These are phyloP conservation scores for Trichoderma atrobrunneum DNA, from an alignment of 2,329 filamentous ascomycete genomes.

Conservation along the genomic window DNA sequence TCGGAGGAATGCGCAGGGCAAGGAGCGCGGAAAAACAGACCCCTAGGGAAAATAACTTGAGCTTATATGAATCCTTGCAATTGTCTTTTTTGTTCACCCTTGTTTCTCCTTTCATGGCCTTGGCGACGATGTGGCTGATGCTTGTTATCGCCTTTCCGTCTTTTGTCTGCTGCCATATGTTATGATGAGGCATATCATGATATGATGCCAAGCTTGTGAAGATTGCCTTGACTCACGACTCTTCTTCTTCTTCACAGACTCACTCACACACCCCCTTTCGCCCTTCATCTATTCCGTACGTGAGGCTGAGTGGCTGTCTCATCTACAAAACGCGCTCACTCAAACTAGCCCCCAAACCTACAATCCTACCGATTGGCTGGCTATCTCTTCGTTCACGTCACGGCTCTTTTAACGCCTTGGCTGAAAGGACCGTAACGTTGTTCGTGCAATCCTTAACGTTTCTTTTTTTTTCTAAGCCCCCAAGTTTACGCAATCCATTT, in stretches of 20 bases:
- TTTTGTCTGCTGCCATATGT: neutral
- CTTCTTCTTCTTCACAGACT: neutral
- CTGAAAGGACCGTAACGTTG: neutral
- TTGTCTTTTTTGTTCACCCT: neutral
- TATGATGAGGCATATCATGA: neutral
- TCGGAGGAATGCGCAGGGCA: neutral
- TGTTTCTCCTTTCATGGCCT: neutral
- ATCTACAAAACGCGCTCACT: neutral
- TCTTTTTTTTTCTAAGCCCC: neutral
- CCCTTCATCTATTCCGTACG: neutral
- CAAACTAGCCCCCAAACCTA: neutral
- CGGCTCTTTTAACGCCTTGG: neutral
- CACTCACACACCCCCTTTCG: neutral
- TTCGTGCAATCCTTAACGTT: neutral
- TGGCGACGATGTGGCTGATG: neutral
- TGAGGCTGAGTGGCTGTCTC: conserved; percentile 1
- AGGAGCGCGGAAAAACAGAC: conserved; percentile 1
- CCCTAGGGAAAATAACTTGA: conserved; percentile 12
- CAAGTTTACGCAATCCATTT: neutral
- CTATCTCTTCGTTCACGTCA: neutral
- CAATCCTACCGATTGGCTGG: neutral
- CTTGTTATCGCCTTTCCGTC: neutral
- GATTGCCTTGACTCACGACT: neutral
- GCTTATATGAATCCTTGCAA: conserved; percentile 14
- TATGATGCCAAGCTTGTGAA: neutral